Base-by-base conservation (phyloP, 192 early-diverging fungal genomes). In the Backusella luteola region DNA sequence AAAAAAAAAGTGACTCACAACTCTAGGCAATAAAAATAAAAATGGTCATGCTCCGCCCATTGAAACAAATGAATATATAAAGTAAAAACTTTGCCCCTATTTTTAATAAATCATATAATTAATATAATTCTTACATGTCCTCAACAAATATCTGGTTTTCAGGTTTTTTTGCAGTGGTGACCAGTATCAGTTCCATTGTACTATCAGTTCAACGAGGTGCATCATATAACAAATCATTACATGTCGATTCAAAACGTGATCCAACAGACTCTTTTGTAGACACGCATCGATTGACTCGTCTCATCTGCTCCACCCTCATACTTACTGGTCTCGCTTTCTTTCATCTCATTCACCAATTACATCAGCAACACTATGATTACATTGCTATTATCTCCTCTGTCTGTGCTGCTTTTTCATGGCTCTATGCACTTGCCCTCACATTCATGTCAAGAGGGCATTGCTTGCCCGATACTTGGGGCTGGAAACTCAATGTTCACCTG, bases 401-500 rank as follows among this genome's bases (percentile, higher is more conserved):
- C 29, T 56, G 42, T 36, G 8, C 9, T 34, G 17, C 76, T 41
- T 12, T 68, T 7, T 21, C 79, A 34, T 83, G 81, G 81, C 7
- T 76, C 4, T 83, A 83, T 34, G 39, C 49, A 23, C 44, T 68
- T 44, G 52, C 67, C 1, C 36, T 83, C 12, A 52, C 74, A 29
- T 5, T 83, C 19, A 49, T 79, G 3, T 68, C 74, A 7, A 72
- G 36, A n/a, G 34, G 66, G 2, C 56, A 83, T 29, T 35, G 52
- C 0, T 17, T 83, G 1, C 81, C 81, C 3, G 74, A 74, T 41
- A 1, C 1, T 6, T 77, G 69, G 75, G 76, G 75, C 4, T 81
- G 79, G 77, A 68, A 77, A 42, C 29, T 85, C n/a, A 85, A 85
- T n/a, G 23, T 73, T 6, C 79, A 83, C 73, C 73, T 85, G 0